Base-by-base conservation (phyloP, 345 rosid genomes). In the Eutrema japonicum region DNA sequence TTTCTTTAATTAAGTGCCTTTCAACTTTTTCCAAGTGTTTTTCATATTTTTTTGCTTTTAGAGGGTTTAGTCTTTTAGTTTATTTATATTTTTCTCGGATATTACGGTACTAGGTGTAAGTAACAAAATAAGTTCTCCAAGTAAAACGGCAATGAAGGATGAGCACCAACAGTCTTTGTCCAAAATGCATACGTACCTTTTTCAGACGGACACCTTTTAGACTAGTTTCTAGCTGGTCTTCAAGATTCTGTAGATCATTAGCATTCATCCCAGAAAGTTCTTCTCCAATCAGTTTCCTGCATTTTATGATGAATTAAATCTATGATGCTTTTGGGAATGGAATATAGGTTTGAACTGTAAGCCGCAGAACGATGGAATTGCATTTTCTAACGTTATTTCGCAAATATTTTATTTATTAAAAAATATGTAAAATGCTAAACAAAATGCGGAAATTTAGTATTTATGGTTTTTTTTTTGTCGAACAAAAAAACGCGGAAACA, bases 221-320 rank as follows among this genome's bases (percentile, higher is more conserved):
- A 78, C 96, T 90, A 78, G 75, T 83, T 74, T 86, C 95, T 26
- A 92, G 79, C 70, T 88, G 85, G 72, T 81, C 85, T 83, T 92
- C 98, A 65, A 92, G 83, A 75, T 86, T 86, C 73, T 87, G 90
- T 40, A 92, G 86, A 75, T 90, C 95, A 54, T 81, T 83, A 64
- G 82, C 72, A 53, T 76, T 77, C 78, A 92, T 79, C 64, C 96
- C 95, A 38, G 90, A 85, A 59, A 92, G 82, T 67, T 85, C 88
- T 82, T 92, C 95, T 73, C 98, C 98, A 79, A 87, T 77, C 51
- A 92, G 47, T 70, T 86, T 82, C 76, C 98, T 92, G 81, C 73
- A 64, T 53, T 80, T 70, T 7, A 41, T 61, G 6, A 46, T 9
- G 43, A 35, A 45, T 50, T 13, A n/a, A 26, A 36, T 4, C 29